phyloP scores from a whole-genome alignment of 108 stramenopile genomes.

The Pseudonitzschia multiseries region DNA sequence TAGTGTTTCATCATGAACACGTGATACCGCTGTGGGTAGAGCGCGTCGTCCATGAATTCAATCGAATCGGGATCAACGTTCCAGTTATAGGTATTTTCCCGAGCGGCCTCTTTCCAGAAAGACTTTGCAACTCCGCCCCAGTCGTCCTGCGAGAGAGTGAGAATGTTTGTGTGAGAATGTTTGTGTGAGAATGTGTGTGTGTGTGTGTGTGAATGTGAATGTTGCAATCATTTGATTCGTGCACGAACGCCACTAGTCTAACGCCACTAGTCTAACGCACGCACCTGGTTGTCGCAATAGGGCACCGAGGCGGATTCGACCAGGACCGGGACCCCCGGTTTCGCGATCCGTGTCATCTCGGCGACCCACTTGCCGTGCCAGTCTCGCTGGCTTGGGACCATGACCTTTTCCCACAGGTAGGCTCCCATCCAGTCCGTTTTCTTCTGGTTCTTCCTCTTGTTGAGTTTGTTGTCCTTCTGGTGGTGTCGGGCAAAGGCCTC shows the following conservation, averaged over 20 bases:
- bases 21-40: slow-evolving; percentile 34
- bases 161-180: too few species aligned
- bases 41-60: slow-evolving; percentile 29
- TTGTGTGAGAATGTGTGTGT: too few species aligned
- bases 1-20: slow-evolving; percentile 17
- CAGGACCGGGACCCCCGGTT: slow-evolving; percentile 43
- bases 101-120: slow-evolving; percentile 33
- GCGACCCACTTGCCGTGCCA: slow-evolving; percentile 45
- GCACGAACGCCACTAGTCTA: too few species aligned
- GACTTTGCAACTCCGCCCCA: slow-evolving; percentile 41
- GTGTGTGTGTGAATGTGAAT: too few species aligned
- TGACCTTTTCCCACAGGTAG: not conserved
- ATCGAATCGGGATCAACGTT: slow-evolving; percentile 42
- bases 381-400: slow-evolving; percentile 30
- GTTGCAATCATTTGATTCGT: too few species aligned
- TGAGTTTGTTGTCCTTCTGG: too few species aligned
- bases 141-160: slow-evolving; percentile 11
- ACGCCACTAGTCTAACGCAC: too few species aligned
- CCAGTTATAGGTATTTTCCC: slow-evolving; percentile 39
- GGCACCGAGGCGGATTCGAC: slow-evolving; percentile 37
- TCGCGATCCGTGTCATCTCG: slow-evolving; percentile 56
- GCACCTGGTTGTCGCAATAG: slow-evolving; percentile 30
- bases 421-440: slow-evolving; percentile 6
- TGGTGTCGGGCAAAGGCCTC: not conserved
- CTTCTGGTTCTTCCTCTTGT: not conserved